A percentile compares a stretch with the other conserved stretches of the same genome.
Conservation (phyloP, 164 flowering plant genomes). For the Piper betle region DNA sequence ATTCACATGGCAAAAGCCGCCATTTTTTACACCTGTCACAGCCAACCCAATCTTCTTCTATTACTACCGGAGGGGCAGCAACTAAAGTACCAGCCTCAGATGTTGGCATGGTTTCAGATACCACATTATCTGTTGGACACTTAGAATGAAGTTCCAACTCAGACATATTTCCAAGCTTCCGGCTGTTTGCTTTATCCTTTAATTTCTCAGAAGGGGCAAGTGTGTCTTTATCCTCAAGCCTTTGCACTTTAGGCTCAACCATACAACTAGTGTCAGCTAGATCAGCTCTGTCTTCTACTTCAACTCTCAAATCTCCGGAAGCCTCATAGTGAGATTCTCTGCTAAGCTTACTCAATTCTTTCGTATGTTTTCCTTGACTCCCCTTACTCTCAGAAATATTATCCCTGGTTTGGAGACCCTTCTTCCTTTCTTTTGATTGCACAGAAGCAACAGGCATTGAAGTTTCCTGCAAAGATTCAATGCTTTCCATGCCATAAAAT, state of each 20-base stretch:
- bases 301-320: slow-evolving; percentile 9
- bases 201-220: slow-evolving; percentile 10
- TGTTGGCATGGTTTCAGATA: slow-evolving; percentile 2
- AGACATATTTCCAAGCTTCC: slow-evolving; percentile 20
- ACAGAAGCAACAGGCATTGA: slow-evolving; percentile 11
- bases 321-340: slow-evolving; percentile 8
- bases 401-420: slow-evolving; percentile 8
- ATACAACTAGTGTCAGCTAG: slow-evolving; percentile 4
- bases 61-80: slow-evolving; percentile 26
- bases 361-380: slow-evolving; percentile 6
- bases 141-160: slow-evolving; percentile 1
- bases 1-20: slow-evolving; percentile 82
- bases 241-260: slow-evolving; percentile 18
- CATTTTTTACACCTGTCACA: slow-evolving; percentile 84
- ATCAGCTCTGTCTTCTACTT: slow-evolving; percentile 8
- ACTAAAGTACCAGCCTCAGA: slow-evolving; percentile 15
- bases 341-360: slow-evolving; percentile 9
- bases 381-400: slow-evolving; percentile 15
- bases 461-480: slow-evolving; percentile 19
- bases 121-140: not conserved
- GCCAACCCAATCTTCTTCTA: slow-evolving; percentile 62
- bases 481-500: slow-evolving; percentile 8
- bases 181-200: slow-evolving; percentile 24
- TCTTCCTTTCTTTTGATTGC: slow-evolving; percentile 16
- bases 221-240: slow-evolving; percentile 21